Conservation (phyloP, 2,329 filamentous ascomycete genomes). For the Blastomyces gilchristii region DNA sequence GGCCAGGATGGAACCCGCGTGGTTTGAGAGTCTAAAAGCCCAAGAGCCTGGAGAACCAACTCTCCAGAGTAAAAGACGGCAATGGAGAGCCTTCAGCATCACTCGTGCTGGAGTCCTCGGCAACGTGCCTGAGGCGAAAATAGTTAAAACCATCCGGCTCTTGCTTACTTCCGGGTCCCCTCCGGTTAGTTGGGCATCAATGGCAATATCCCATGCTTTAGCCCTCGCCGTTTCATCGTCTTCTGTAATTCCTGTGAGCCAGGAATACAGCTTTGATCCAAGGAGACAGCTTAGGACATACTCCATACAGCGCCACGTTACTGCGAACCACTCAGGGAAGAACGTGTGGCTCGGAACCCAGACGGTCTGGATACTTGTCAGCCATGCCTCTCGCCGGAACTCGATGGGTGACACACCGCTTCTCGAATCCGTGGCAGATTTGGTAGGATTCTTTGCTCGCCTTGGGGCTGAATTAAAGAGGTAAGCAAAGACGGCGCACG, state of each 20-base stretch:
- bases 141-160: constrained; percentile 71
- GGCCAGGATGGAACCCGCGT: constrained; percentile 62
- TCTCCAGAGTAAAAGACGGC: constrained; percentile 81
- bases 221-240: constrained; percentile 79
- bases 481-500: constrained; percentile 48
- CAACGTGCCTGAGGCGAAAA: constrained; percentile 78
- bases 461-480: constrained; percentile 49
- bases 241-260: constrained; percentile 66
- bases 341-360: constrained; percentile 85
- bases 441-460: constrained; percentile 39
- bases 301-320: constrained; percentile 70
- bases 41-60: constrained; percentile 56
- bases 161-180: constrained; percentile 85
- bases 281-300: constrained; percentile 69
- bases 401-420: constrained; percentile 67
- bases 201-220: constrained; percentile 85
- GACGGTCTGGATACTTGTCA: constrained; percentile 83
- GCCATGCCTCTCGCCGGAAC: constrained; percentile 79
- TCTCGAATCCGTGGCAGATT: constrained; percentile 20
- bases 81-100: constrained; percentile 87
- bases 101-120: constrained; percentile 71
- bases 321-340: constrained; percentile 70
- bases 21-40: constrained; percentile 54
- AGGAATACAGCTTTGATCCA: constrained; percentile 65
- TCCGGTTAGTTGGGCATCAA: constrained; percentile 85